Evolutionary conservation across 2,329 filamentous ascomycete genomes (phyloP), one percentile per base, ranked within the genome.

Genomic region (Lachnellula occidentalis): DNA sequence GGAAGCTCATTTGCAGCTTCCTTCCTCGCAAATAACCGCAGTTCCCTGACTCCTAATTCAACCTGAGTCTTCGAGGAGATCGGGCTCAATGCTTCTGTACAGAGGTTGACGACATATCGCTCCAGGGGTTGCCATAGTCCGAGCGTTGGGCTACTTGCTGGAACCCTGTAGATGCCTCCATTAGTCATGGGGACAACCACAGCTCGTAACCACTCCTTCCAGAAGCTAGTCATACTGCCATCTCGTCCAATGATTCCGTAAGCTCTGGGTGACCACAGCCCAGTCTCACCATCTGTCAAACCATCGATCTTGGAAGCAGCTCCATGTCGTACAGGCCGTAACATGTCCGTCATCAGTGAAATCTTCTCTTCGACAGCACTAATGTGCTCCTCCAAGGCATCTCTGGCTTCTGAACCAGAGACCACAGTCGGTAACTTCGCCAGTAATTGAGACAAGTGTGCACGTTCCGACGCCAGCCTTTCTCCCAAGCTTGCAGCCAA

Each of bases 231-330:
- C 73, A 95, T 81, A 57, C 84, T 86, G 12, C 79, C 78, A 69
- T 99, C 94, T 58, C 89, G 82, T 34, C 94, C 94, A 58, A 99
- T 78, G 58, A 99, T 86, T 55, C 94, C 94, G 68, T 95, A 99
- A 1, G 92, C 91, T 60, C 94, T 82, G 17, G 94, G 94, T 49
- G 90, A 91, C 94, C 94, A 99, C 57, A 97, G 85, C 2, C 92
- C 94, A 51, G 90, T 96, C 69, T 97, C 94, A 43, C 92, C 92
- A 61, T 95, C 90, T 0, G 92, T 97, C 58, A 99, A 77, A 19
- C 94, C 94, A 69, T 99, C 94, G 58, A 99, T 99, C 73, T 96
- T 97, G 49, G 92, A 92, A 31, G 94, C 92, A 45, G 94, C 94
- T 36, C 90, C 94, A 70, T 97, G 94, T 62, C 94, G 82, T 63